These are phyloP conservation scores for Phytophthora macrochlamydospora DNA, from an alignment of 352 stramenopile genomes.

Conservation along the genomic window DNA sequence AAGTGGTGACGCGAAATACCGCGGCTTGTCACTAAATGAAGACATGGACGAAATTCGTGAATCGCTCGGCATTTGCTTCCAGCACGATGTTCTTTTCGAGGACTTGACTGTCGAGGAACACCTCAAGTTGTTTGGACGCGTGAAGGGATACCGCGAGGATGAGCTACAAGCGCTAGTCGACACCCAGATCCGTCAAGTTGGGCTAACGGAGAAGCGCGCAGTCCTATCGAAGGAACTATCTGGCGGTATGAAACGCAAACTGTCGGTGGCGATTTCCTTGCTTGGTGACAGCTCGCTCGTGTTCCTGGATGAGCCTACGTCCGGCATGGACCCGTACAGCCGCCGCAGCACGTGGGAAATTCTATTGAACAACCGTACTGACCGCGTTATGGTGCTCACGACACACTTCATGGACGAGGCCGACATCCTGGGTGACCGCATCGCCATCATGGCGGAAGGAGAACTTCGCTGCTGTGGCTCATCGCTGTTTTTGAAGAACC, in stretches of 20 bases:
- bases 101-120: constrained; percentile 78
- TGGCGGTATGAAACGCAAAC: constrained; percentile 89
- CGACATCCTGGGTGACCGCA: constrained; percentile 77
- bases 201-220: constrained; percentile 51
- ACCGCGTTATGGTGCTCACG: constrained; percentile 79
- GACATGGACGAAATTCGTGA: constrained; percentile 72
- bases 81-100: constrained; percentile 74
- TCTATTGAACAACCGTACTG: constrained; percentile 47
- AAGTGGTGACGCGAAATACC: constrained; percentile 57
- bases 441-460: constrained; percentile 81
- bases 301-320: constrained; percentile 90
- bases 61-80: constrained; percentile 71
- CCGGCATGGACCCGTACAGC: constrained; percentile 94
- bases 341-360: constrained; percentile 92
- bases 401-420: constrained; percentile 95
- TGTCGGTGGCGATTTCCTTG: constrained; percentile 87
- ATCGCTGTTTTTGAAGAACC: constrained; percentile 74
- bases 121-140: constrained; percentile 53
- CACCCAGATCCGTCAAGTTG: constrained; percentile 47
- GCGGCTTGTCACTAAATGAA: constrained; percentile 60
- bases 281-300: constrained; percentile 81
- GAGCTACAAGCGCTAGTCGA: constrained; percentile 30
- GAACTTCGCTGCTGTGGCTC: constrained; percentile 61
- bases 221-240: constrained; percentile 54
- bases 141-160: constrained; percentile 50